These are phyloP conservation scores for Backusella macrospora DNA, from an alignment of 192 early-diverging fungal species.

Conservation along the genomic window DNA sequence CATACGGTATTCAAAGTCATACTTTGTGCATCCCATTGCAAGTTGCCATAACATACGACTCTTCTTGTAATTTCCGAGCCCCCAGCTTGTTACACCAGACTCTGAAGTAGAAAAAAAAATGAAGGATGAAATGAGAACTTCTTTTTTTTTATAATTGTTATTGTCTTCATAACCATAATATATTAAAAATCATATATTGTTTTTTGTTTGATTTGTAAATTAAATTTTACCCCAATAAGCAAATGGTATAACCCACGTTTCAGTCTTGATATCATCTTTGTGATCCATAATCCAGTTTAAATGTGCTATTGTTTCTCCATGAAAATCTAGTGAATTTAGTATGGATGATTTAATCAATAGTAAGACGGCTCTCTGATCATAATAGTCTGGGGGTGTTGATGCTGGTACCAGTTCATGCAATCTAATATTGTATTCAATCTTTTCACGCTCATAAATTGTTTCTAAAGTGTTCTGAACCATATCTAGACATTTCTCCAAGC, in stretches of 20 bases:
- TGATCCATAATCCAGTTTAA: conserved; percentile 47
- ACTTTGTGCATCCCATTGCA: conserved; percentile 42
- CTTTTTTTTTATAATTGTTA: conserved; percentile 10
- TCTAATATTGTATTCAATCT: not conserved
- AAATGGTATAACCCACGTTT: conserved; percentile 53
- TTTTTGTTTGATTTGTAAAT: conserved; percentile 14
- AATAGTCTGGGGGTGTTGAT: not conserved
- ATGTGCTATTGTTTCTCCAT: conserved; percentile 36
- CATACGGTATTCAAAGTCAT: conserved; percentile 51
- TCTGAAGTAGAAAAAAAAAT: conserved; percentile 30
- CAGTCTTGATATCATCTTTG: conserved; percentile 31
- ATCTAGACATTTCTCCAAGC: conserved; percentile 27
- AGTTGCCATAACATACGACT: conserved; percentile 47
- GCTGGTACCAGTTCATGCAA: not conserved
- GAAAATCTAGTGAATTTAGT: conserved; percentile 40
- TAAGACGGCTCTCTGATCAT: conserved; percentile 34
- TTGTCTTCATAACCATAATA: not conserved
- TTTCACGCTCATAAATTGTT: not conserved
- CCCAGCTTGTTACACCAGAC: conserved; percentile 48
- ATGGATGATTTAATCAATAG: conserved; percentile 49
- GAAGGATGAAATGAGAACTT: conserved; percentile 11
- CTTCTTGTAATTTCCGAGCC: conserved; percentile 31
- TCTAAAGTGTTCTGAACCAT: conserved; percentile 19
- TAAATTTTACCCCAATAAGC: conserved; percentile 47
- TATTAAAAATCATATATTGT: not conserved